These are phyloP conservation scores for Dispira simplex DNA, from an alignment of 192 early-diverging fungal species.

Conservation along the genomic window DNA sequence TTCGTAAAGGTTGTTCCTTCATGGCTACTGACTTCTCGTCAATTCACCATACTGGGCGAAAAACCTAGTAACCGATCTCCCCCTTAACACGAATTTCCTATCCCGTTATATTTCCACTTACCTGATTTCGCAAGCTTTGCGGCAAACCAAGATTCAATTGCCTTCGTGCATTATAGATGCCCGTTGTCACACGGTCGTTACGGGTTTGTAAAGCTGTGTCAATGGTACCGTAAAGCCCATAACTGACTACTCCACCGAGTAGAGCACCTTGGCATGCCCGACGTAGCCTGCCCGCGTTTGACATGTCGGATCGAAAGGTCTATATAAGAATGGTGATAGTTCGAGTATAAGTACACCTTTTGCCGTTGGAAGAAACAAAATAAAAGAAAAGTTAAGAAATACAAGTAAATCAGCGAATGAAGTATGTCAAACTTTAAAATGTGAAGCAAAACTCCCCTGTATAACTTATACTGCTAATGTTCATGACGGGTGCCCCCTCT, in stretches of 20 bases:
- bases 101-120: neutral
- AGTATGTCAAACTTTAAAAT: too few species aligned
- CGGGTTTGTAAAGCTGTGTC: neutral
- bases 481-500: too few species aligned
- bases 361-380: neutral
- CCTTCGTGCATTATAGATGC: neutral
- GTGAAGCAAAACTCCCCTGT: too few species aligned
- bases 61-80: too few species aligned
- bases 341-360: neutral
- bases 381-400: neutral
- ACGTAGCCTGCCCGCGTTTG: neutral
- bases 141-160: neutral
- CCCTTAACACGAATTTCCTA: too few species aligned
- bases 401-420: neutral
- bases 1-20: too few species aligned
- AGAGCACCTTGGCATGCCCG: neutral
- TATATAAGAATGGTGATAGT: neutral
- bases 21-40: too few species aligned
- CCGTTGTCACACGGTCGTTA: neutral
- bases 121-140: neutral
- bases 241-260: neutral
- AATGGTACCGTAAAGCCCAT: neutral
- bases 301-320: neutral
- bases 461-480: too few species aligned
- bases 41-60: too few species aligned